phyloP scores from a whole-genome alignment of 768 basidiomycete genomes.

The Coprinellus aureogranulatus region DNA sequence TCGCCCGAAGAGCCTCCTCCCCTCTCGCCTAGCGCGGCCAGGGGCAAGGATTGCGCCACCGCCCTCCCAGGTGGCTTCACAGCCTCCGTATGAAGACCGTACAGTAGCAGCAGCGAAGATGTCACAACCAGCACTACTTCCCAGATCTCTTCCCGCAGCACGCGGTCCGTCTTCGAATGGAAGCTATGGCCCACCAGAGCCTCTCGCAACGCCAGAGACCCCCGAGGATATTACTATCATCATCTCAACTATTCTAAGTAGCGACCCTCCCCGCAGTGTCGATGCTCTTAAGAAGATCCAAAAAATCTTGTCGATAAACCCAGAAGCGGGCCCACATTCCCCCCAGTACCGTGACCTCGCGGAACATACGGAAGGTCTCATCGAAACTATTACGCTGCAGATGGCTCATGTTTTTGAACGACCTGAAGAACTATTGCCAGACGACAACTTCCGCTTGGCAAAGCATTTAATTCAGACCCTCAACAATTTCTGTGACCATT shows the following conservation, averaged over 20 bases:
- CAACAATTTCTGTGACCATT: slow-evolving; percentile 91
- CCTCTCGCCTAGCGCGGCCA: slow-evolving; percentile 72
- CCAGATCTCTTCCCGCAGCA: not conserved
- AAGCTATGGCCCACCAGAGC: slow-evolving; percentile 20
- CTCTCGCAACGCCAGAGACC: slow-evolving; percentile 29
- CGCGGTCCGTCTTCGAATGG: slow-evolving; percentile 3
- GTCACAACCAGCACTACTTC: slow-evolving; percentile 6
- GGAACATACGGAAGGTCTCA: slow-evolving; percentile 76
- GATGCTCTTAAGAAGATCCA: slow-evolving; percentile 94
- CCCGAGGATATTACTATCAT: slow-evolving; percentile 70
- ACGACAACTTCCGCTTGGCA: slow-evolving; percentile 87
- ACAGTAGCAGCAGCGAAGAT: slow-evolving; percentile 8
- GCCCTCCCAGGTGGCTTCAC: slow-evolving; percentile 3
- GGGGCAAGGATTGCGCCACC: slow-evolving; percentile 45
- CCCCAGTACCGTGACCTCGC: slow-evolving; percentile 75
- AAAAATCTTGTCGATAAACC: slow-evolving; percentile 72
- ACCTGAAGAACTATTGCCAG: slow-evolving; percentile 66
- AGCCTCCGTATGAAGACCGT: slow-evolving; percentile 26
- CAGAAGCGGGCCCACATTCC: slow-evolving; percentile 68
- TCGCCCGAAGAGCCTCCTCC: slow-evolving; percentile 67
- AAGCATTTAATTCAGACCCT: slow-evolving; percentile 98
- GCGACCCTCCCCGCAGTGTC: slow-evolving; percentile 80
- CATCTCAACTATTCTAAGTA: slow-evolving; percentile 87
- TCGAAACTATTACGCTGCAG: slow-evolving; percentile 87
- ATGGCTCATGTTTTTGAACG: slow-evolving; percentile 91